phyloP scores from a whole-genome alignment of 2,329 filamentous ascomycete genomes.

The Tolypocladium ophioglossoides region DNA sequence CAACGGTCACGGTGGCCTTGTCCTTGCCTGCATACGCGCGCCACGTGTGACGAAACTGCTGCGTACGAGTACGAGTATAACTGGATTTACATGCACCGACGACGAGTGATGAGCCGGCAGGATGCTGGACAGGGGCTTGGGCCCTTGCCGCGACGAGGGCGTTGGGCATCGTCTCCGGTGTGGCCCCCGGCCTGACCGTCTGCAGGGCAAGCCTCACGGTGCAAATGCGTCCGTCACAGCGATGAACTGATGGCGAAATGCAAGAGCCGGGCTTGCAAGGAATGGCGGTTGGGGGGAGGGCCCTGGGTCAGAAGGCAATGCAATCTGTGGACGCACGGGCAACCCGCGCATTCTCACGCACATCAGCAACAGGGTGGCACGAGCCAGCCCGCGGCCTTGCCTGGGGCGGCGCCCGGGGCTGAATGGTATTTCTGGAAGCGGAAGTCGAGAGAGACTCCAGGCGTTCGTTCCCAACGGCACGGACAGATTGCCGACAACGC shows the following conservation, averaged over 20 bases:
- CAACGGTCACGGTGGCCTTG: neutral
- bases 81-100: no score
- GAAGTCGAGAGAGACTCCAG: neutral
- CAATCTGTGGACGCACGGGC: neutral
- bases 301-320: neutral
- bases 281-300: neutral
- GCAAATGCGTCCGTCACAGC: neutral
- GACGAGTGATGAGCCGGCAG: neutral
- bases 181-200: neutral
- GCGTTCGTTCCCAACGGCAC: neutral
- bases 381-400: neutral
- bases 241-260: neutral
- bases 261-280: neutral
- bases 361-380: neutral
- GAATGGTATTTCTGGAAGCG: neutral
- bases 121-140: neutral
- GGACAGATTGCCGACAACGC: neutral
- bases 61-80: no score
- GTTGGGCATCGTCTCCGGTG: neutral
- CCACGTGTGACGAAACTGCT: neutral
- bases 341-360: neutral
- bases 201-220: neutral
- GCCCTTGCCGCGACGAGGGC: neutral
- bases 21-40: neutral
- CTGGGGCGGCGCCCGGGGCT: neutral